Base-by-base conservation (phyloP, 805 yeast genomes). In the Yarrowia phangngaensis region DNA sequence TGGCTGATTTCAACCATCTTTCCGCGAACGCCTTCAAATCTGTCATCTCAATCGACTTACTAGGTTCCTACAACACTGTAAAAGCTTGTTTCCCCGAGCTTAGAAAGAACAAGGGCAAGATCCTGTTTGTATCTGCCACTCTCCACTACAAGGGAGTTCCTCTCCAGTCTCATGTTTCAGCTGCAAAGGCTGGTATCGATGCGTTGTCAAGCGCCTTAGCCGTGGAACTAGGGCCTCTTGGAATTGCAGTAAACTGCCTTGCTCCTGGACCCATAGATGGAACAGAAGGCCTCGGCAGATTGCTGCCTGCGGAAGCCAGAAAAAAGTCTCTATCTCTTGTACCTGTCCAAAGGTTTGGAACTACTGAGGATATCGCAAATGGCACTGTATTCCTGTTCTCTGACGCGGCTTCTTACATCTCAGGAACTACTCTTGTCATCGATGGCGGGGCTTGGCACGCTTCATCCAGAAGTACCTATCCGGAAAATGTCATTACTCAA, bases 111-210 rank as follows among this genome's bases (percentile, higher is more conserved):
- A 79, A 77, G 64, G 97, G 97, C 19, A 67, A 79, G 2, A 70
- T 86, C n/a, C 56, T 89, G 9, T 87, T 89, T 58, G 84, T 89
- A 13, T 77, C 88, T 40, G 94, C 97, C 2, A 89, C 97, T 1
- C 72, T 90, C 53, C 96, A 90, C 65, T 85, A 84, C 64, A 75
- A 78, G 56, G 97, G 97, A 7, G 78, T 83, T 16, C 95, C 95
- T 7, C 79, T 83, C 68, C 97, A 90, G 66, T 60, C 79, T 2
- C 97, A 89, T 59, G 95, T 88, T 3, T 82, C 88, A 3, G 96
- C 97, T 0, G 97, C 97, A 2, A 89, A 90, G 66, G 95, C 97
- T 0, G 97, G 95, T 15, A 74, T 90, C 27, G 97, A 90, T 63
- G 94, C 96, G 1, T 70, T 89, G 23, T 78, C 86, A 14, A 79